Evolutionary conservation across 345 rosid genomes (phyloP), one percentile per base, ranked within the genome.

Genomic region (Mangifera indica): DNA sequence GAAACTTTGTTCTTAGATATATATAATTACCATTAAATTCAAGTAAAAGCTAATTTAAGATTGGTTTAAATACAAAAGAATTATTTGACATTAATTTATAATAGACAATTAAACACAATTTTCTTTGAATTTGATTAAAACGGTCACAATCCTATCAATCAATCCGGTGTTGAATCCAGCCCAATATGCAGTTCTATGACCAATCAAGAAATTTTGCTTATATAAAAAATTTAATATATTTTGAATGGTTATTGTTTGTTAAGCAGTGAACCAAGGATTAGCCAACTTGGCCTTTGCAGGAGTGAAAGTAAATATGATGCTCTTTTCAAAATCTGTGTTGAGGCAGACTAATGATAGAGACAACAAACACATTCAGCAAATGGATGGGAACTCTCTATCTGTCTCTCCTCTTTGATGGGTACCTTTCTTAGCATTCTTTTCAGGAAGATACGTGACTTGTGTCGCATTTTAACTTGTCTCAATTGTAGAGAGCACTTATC

Each of bases 381-480:
- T 83, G 81, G 81, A 72, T 76, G 72, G 76, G 81, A 62, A 72
- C 78, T 8, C 52, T 60, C 22, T 76, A 82, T 69, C 73, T 85
- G n/a, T n/a, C n/a, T n/a, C 57, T 80, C 61, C 78, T 82, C 83
- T 66, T 77, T 85, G 25, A 9, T 74, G 15, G 80, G 88, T 56
- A 82, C 88, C 59, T 76, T 84, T 69, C 59, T 84, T 18, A 78
- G 80, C 10, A 77, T 76, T 80, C 53, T 82, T 73, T 62, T 1
- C 78, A 48, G 83, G 84, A n/a, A 80, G 80, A 74, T 80, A 55
- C 73, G 58, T 69, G 7, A 82, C 86, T 45, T 82, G 81, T 61
- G 69, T 78, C 70, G 26, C 60, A 34, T 85, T 78, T 46, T 78
- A 84, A 21, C 45, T 10, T n/a, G 14, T 60, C 48, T 18, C 46